Evolutionary conservation across 495 filamentous ascomycete species (phyloP).

Genomic region (Hypomontagnella submonticulosa): DNA sequence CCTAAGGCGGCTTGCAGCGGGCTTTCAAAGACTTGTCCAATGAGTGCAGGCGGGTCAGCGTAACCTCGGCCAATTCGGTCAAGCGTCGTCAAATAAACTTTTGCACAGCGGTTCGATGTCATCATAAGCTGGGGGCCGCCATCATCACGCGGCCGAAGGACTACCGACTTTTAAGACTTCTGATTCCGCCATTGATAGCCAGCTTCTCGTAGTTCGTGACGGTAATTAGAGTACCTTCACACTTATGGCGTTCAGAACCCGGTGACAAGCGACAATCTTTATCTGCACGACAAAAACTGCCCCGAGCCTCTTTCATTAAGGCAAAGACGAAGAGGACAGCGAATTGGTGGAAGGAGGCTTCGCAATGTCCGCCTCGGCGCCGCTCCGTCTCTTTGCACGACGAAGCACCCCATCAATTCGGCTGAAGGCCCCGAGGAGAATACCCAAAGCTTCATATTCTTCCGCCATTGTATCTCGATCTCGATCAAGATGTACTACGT

Average conservation of each 20-base stretch:
- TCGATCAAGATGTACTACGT: conserved; percentile 27
- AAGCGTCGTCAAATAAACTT: not conserved
- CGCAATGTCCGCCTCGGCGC: conserved; percentile 39
- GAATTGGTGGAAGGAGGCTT: not conserved
- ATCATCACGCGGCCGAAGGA: too few species aligned
- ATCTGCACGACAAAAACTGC: not conserved
- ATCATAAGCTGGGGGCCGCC: conserved; percentile 1
- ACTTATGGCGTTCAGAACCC: conserved; percentile 33
- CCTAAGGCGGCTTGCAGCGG: conserved; percentile 32
- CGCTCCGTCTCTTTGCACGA: conserved; percentile 39
- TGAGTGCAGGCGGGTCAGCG: too few species aligned
- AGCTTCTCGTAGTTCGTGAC: conserved; percentile 5
- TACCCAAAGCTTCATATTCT: conserved; percentile 31
- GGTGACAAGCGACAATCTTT: conserved; percentile 20
- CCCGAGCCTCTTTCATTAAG: not conserved
- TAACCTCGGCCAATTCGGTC: too few species aligned
- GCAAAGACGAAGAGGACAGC: conserved; percentile 2
- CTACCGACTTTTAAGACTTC: not conserved
- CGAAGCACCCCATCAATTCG: conserved; percentile 31
- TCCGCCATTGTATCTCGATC: conserved; percentile 19
- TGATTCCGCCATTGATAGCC: conserved; percentile 8
- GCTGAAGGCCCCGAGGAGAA: conserved; percentile 11
- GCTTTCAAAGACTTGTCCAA: conserved; percentile 16
- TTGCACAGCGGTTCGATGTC: not conserved
- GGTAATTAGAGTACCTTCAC: not conserved